Base-by-base conservation (phyloP, 23 red algal species). In the Gracilaria vermiculophylla region DNA sequence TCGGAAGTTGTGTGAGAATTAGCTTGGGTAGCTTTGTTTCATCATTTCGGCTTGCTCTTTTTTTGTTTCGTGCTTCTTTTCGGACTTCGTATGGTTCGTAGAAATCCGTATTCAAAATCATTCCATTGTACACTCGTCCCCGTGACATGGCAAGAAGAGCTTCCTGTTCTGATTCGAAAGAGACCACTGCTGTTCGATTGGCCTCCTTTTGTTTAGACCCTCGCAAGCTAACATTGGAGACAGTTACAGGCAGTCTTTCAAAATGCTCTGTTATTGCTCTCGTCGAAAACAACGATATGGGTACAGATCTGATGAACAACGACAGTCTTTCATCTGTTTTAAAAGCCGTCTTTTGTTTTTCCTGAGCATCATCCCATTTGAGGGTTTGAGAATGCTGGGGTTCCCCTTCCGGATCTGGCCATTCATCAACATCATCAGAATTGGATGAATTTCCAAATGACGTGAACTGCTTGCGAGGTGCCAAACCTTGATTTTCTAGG, bases 101-200 rank as follows among this genome's bases (percentile, higher is more conserved):
- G 35, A 70, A 71, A 6, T 58, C 39, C 24, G 67, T 33, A 52
- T 57, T 40, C 24, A 86, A 37, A 7, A 33, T 2, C 20, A 31
- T 64, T 40, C 62, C 61, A 40, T 86, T 25, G 21, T 65, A 86
- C 19, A 0, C 11, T 2, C 78, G 50, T 23, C 62, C 81, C 10
- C 11, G 39, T 43, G 28, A 29, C 28, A 66, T 42, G 13, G 84
- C 84, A 32, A 64, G 35, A 43, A 53, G 33, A 0, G 84, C 84
- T 48, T 88, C 70, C 16, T 55, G 69, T 36, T 24, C 60, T 27
- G 69, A 73, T 37, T 39, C 70, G 54, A 88, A 88, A 48, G 84
- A 55, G 33, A 88, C 58, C 23, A 88, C 58, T 6, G 84, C 84
- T 4, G 84, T 88, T 19, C 84, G 69, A 32, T 54, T 43, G 5